Conservation (phyloP, 1,139 yeast species). For the Yamadazyma atmosphaerica region DNA sequence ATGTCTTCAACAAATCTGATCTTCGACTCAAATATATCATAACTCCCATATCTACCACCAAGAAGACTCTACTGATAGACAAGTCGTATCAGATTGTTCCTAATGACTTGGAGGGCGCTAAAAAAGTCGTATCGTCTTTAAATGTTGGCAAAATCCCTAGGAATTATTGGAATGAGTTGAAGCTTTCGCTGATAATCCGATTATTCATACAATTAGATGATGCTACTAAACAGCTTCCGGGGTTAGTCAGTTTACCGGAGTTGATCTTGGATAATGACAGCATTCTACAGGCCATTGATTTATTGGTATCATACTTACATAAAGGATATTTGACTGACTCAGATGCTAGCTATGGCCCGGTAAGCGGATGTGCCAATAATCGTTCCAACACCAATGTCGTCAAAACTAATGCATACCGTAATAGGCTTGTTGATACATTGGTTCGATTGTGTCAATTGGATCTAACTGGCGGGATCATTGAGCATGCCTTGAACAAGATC, state of each 20-base stretch:
- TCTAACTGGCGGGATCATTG: slow-evolving; percentile 18
- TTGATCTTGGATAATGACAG: slow-evolving; percentile 19
- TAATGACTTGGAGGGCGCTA: slow-evolving; percentile 16
- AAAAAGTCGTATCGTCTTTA: slow-evolving; percentile 17
- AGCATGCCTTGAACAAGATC: slow-evolving; percentile 25
- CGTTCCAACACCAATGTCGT: slow-evolving; percentile 1
- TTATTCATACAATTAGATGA: slow-evolving; percentile 34
- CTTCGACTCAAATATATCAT: slow-evolving; percentile 39
- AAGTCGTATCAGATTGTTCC: slow-evolving; percentile 30
- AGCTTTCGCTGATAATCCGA: slow-evolving; percentile 36
- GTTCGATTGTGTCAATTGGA: slow-evolving; percentile 25
- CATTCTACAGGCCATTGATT: slow-evolving; percentile 17
- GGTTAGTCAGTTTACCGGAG: slow-evolving; percentile 31
- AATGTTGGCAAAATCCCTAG: slow-evolving; percentile 21
- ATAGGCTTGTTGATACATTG: slow-evolving; percentile 33
- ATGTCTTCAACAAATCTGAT: slow-evolving; percentile 50
- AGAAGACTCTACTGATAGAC: slow-evolving; percentile 26
- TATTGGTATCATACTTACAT: slow-evolving; percentile 25
- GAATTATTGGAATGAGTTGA: slow-evolving; percentile 36
- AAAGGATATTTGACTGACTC: slow-evolving; percentile 31
- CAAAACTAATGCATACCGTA: slow-evolving; percentile 32
- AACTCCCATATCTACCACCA: slow-evolving; percentile 22
- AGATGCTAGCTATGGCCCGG: slow-evolving; percentile 27
- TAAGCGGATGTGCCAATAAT: slow-evolving; percentile 33
- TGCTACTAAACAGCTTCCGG: slow-evolving; percentile 33